A percentile compares a stretch with the other conserved stretches of the same genome.
Conservation (phyloP, 192 early-diverging fungal genomes). For the Coemansia sp. region DNA sequence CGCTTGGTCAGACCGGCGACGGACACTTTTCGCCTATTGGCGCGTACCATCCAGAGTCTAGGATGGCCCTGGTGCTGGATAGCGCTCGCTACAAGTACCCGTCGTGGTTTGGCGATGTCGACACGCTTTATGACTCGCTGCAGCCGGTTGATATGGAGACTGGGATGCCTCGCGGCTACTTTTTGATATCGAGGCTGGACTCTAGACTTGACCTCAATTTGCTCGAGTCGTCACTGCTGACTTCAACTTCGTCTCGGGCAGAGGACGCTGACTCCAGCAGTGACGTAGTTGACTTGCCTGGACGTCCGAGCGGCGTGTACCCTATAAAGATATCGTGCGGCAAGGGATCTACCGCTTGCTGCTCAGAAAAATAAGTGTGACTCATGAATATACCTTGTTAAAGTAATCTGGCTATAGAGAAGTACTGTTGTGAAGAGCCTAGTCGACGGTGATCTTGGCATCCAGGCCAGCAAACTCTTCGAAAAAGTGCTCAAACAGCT, state of each 20-base stretch:
- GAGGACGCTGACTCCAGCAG: not conserved
- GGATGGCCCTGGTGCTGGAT: constrained; percentile 82
- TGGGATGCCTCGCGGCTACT: constrained; percentile 80
- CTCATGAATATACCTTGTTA: not conserved
- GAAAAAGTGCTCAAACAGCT: constrained; percentile 72
- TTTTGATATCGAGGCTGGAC: constrained; percentile 60
- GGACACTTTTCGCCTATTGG: constrained; percentile 94
- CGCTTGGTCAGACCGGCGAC: constrained; percentile 87
- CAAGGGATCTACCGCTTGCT: constrained; percentile 27
- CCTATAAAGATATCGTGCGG: constrained; percentile 37
- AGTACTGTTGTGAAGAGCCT: not conserved
- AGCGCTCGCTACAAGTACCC: constrained; percentile 93
- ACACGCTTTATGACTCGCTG: constrained; percentile 78
- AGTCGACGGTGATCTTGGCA: constrained; percentile 50
- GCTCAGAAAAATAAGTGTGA: constrained; percentile 15
- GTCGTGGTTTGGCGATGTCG: constrained; percentile 75
- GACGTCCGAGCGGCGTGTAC: constrained; percentile 27
- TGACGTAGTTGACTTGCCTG: constrained; percentile 27
- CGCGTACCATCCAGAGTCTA: constrained; percentile 70
- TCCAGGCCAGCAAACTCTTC: constrained; percentile 54
- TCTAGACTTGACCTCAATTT: constrained; percentile 12
- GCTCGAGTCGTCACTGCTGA: not conserved
- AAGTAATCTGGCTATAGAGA: not conserved
- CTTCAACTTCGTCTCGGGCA: not conserved
- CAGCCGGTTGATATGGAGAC: constrained; percentile 82